Percentiles rank a stretch among this genome's conserved stretches.
Conservation (phyloP, 129 eudicot genomes). For the Smallanthus sonchifolius region DNA sequence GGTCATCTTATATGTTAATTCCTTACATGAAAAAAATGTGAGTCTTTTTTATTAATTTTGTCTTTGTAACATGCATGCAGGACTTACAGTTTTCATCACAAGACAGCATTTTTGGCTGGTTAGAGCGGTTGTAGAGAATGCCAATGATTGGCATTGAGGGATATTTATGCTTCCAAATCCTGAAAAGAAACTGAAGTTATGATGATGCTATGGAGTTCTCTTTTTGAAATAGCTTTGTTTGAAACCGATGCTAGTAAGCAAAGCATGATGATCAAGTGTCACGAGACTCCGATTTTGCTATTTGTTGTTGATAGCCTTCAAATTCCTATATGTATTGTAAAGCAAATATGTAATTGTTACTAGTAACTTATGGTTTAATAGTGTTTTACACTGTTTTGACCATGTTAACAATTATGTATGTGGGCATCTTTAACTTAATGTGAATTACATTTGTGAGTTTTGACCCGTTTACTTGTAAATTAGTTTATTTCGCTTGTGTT, state of each 20-base stretch:
- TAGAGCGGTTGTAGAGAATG: conserved; percentile 33
- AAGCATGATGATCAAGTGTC: conserved; percentile 4
- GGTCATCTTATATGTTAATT: no score
- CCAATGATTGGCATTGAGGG: not conserved
- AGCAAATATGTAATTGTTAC: conserved; percentile 6
- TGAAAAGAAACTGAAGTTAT: conserved; percentile 7
- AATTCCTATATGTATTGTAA: not conserved
- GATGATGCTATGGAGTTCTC: conserved; percentile 13
- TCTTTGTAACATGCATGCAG: conserved; percentile 36
- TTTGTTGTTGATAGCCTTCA: conserved; percentile 11
- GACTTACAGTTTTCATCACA: conserved; percentile 70
- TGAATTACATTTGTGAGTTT: not conserved
- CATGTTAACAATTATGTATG: not conserved
- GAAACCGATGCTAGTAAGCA: not conserved
- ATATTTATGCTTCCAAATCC: not conserved
- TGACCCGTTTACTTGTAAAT: not conserved
- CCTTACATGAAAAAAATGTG: no score
- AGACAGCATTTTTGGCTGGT: conserved; percentile 64
- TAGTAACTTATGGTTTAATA: conserved; percentile 3
- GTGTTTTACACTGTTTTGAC: not conserved
- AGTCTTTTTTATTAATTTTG: no score
- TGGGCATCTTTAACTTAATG: not conserved
- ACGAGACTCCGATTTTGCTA: conserved; percentile 7
- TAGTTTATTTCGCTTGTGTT: not conserved
- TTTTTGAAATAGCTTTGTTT: conserved; percentile 6